Conservation (phyloP, 2,329 filamentous ascomycete genomes). For the Fusarium heterosporum region DNA sequence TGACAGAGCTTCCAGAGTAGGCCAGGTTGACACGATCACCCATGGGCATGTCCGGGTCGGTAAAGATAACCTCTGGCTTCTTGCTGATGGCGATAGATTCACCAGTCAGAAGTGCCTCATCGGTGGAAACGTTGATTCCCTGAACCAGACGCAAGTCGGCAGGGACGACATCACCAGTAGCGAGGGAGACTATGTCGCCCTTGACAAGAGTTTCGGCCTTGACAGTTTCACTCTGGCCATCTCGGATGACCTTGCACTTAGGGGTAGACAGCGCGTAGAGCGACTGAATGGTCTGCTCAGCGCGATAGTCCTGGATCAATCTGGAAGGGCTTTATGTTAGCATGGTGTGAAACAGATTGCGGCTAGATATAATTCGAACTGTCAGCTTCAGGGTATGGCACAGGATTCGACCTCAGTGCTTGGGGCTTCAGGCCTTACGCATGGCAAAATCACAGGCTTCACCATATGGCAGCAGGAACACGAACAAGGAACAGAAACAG, state of each 20-base stretch:
- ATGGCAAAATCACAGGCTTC: constrained; percentile 47
- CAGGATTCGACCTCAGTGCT: constrained; percentile 44
- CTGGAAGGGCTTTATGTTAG: constrained; percentile 54
- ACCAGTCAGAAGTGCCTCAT: constrained; percentile 80
- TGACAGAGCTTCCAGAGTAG: constrained; percentile 79
- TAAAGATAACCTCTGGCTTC: constrained; percentile 67
- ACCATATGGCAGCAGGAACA: constrained; percentile 44
- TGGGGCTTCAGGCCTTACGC: constrained; percentile 46
- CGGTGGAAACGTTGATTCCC: constrained; percentile 79
- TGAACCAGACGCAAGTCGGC: constrained; percentile 75
- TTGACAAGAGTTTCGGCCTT: constrained; percentile 70
- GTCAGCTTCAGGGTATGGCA: constrained; percentile 48
- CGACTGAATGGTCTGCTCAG: constrained; percentile 72
- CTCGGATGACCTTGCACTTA: constrained; percentile 69
- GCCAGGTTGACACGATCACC: constrained; percentile 78
- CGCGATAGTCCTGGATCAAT: constrained; percentile 70
- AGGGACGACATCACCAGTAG: constrained; percentile 75
- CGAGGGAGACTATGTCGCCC: constrained; percentile 73
- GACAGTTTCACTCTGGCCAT: constrained; percentile 62
- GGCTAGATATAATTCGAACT: constrained; percentile 35
- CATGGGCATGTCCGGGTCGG: constrained; percentile 66
- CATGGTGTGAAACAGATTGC: constrained; percentile 31
- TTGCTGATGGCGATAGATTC: constrained; percentile 78
- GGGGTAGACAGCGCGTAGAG: constrained; percentile 69
- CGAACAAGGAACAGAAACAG: constrained; percentile 15